These are phyloP conservation scores for Pyrrhoderma lamaoense DNA, from an alignment of 1,284 basidiomycete genomes.

Conservation along the genomic window DNA sequence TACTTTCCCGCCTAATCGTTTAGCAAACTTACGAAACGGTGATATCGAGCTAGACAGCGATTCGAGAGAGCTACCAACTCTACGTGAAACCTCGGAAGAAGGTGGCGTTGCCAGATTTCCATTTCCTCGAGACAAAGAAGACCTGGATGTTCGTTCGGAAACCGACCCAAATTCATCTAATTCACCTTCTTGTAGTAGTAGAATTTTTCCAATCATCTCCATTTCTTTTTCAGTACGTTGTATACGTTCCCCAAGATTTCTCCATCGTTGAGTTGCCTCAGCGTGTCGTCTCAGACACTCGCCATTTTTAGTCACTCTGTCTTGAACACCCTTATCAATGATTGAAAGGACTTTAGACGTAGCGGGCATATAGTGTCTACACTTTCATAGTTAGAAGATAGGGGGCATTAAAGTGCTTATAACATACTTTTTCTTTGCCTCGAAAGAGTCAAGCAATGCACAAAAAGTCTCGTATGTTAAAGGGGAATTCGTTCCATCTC, in stretches of 20 bases:
- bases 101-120: conserved; percentile 60
- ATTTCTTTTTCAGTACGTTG: conserved; percentile 75
- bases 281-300: conserved; percentile 83
- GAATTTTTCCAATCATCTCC: conserved; percentile 58
- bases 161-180: conserved; percentile 65
- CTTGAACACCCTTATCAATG: conserved; percentile 86
- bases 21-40: conserved; percentile 67
- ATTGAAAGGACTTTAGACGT: conserved; percentile 89
- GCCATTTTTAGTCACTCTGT: conserved; percentile 90
- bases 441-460: conserved; percentile 62
- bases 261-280: conserved; percentile 81
- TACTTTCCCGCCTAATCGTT: conserved; percentile 41
- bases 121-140: conserved; percentile 27
- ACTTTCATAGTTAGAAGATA: not conserved
- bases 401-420: not conserved
- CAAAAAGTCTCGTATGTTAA: conserved; percentile 56
- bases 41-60: conserved; percentile 68
- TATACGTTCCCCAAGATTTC: conserved; percentile 68
- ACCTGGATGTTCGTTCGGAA: conserved; percentile 43
- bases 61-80: conserved; percentile 37
- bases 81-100: conserved; percentile 35
- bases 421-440: conserved; percentile 76
- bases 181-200: conserved; percentile 45
- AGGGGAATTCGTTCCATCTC: conserved; percentile 30
- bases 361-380: conserved; percentile 84